Evolutionary conservation across 1,284 basidiomycete species (phyloP).

Genomic region (Ustilago shanxiensis): DNA sequence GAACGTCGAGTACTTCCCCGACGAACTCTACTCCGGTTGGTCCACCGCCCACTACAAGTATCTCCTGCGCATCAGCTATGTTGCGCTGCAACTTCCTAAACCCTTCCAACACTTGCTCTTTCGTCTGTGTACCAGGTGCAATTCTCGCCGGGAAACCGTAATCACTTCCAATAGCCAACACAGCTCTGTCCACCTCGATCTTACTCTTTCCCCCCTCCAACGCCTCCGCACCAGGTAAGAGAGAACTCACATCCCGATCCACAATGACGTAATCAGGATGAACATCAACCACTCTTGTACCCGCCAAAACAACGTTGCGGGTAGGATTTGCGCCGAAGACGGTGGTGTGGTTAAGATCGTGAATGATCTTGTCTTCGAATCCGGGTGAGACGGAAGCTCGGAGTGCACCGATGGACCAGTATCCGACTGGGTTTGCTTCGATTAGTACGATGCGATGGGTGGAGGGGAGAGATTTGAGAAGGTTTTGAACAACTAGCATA

Average conservation of each 20-base stretch:
- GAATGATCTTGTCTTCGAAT: constrained; percentile 45
- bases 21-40: constrained; percentile 72
- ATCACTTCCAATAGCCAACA: constrained; percentile 41
- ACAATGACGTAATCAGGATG: constrained; percentile 24
- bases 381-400: constrained; percentile 71
- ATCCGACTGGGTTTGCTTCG: constrained; percentile 70
- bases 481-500: constrained; percentile 57
- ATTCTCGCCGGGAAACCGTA: constrained; percentile 42
- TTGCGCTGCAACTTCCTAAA: constrained; percentile 40
- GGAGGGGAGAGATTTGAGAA: constrained; percentile 67
- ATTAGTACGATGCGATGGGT: constrained; percentile 72
- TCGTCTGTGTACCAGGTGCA: background rate
- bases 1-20: constrained; percentile 62
- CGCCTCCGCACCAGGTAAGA: background rate
- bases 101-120: constrained; percentile 27
- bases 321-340: constrained; percentile 23
- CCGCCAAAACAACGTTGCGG: constrained; percentile 37
- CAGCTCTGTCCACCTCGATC: constrained; percentile 30
- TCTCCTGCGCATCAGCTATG: constrained; percentile 31
- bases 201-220: constrained; percentile 2
- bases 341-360: constrained; percentile 20
- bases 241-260: constrained; percentile 17
- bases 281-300: constrained; percentile 24
- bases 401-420: constrained; percentile 70
- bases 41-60: constrained; percentile 67